phyloP scores from a whole-genome alignment of 2,329 filamentous ascomycete species.

The Ceratocystis variospora region DNA sequence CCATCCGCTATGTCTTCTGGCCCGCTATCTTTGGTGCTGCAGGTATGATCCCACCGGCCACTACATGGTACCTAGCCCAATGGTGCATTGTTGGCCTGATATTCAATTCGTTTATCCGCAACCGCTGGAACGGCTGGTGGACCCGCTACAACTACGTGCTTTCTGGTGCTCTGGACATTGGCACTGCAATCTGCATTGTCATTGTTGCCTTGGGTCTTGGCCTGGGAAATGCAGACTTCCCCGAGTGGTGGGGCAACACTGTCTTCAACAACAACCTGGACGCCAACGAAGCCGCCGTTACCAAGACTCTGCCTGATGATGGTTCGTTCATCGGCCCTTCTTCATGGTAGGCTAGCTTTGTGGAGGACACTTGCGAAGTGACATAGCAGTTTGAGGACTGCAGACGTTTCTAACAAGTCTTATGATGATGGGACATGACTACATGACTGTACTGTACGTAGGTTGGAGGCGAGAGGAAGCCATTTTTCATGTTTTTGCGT shows the following conservation, averaged over 20 bases:
- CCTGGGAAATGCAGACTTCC: slow-evolving; percentile 32
- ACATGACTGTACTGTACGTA: no score
- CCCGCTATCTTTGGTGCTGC: slow-evolving; percentile 41
- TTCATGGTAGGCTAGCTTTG: slow-evolving; percentile 21
- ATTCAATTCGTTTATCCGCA: slow-evolving; percentile 41
- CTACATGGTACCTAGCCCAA: slow-evolving; percentile 40
- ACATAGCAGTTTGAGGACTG: neutral
- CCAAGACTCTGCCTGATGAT: slow-evolving; percentile 24
- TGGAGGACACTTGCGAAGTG: neutral
- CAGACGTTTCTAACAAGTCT: neutral
- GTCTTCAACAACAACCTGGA: slow-evolving; percentile 28
- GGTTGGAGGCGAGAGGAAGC: no score
- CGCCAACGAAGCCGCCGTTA: slow-evolving; percentile 23
- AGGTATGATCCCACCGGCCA: slow-evolving; percentile 40
- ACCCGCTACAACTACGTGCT: slow-evolving; percentile 46
- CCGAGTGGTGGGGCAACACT: slow-evolving; percentile 39
- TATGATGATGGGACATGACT: no score
- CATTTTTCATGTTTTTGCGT: no score
- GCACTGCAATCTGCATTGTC: slow-evolving; percentile 43
- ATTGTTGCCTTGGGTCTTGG: slow-evolving; percentile 37
- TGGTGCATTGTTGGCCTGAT: slow-evolving; percentile 42
- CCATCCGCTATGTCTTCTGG: slow-evolving; percentile 37
- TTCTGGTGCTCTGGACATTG: slow-evolving; percentile 44
- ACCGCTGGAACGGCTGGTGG: slow-evolving; percentile 43
- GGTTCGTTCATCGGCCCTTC: slow-evolving; percentile 24